These are phyloP conservation scores for Suhomyces emberorum DNA, from an alignment of 805 yeast species.

Conservation along the genomic window DNA sequence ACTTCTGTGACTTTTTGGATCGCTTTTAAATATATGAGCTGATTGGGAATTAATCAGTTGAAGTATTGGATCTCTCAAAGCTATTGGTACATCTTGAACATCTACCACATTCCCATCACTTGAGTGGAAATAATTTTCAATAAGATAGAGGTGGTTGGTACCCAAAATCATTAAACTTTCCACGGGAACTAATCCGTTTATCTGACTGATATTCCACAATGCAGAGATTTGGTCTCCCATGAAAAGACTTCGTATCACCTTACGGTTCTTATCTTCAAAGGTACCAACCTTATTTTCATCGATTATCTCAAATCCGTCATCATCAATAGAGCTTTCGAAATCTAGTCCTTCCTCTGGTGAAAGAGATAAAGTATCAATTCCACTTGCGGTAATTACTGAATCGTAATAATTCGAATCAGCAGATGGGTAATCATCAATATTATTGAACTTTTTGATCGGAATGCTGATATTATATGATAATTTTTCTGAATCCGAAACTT, in stretches of 20 bases:
- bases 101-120: constrained; percentile 54
- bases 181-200: constrained; percentile 70
- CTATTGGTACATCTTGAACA: constrained; percentile 59
- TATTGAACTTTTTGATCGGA: constrained; percentile 24
- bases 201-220: constrained; percentile 71
- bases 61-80: constrained; percentile 65
- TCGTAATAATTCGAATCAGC: neutral
- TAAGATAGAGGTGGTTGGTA: constrained; percentile 57
- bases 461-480: constrained; percentile 40
- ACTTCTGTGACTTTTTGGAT: constrained; percentile 41
- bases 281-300: constrained; percentile 17
- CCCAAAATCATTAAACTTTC: constrained; percentile 79
- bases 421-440: constrained; percentile 10
- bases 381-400: constrained; percentile 13
- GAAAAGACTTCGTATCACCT: constrained; percentile 64
- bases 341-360: constrained; percentile 12
- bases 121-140: constrained; percentile 65
- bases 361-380: constrained; percentile 27
- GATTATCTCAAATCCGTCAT: constrained; percentile 42
- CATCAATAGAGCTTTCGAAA: constrained; percentile 13
- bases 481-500: constrained; percentile 42
- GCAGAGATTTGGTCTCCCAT: constrained; percentile 69
- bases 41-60: constrained; percentile 56
- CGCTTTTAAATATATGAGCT: constrained; percentile 19
- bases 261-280: constrained; percentile 69